These are phyloP conservation scores for Tulasnella sp. DNA, from an alignment of 768 basidiomycete genomes.

Conservation along the genomic window DNA sequence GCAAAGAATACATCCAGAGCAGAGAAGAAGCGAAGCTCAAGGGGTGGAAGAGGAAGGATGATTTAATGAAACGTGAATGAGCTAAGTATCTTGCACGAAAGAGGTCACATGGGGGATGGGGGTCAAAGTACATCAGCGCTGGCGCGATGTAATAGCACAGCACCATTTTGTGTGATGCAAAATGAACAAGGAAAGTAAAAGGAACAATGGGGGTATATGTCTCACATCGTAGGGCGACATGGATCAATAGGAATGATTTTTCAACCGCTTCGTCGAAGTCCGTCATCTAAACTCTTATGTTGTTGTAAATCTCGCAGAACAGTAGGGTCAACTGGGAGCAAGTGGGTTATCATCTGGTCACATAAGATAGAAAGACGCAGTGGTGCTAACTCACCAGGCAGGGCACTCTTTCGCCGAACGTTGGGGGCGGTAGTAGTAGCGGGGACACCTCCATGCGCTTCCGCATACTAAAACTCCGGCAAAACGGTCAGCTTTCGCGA, in stretches of 20 bases:
- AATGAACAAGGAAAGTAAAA: neutral
- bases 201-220: conserved; percentile 5
- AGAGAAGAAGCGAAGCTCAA: neutral
- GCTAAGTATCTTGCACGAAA: conserved; percentile 7
- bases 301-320: conserved; percentile 85
- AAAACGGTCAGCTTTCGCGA: conserved; percentile 18
- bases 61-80: neutral
- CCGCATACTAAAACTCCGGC: conserved; percentile 44
- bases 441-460: conserved; percentile 43
- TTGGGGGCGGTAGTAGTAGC: conserved; percentile 48
- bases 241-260: neutral
- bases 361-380: neutral
- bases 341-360: neutral
- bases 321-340: conserved; percentile 68
- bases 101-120: neutral
- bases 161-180: neutral
- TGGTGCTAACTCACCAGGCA: conserved; percentile 59
- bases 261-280: neutral
- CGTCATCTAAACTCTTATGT: conserved; percentile 42
- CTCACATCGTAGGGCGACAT: neutral
- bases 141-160: neutral
- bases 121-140: conserved; percentile 9
- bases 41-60: neutral
- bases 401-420: conserved; percentile 88
- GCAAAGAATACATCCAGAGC: conserved; percentile 14